Evolutionary conservation across 2,329 filamentous ascomycete species (phyloP), one percentile per base, ranked within the genome.

Genomic region (Metarhizium humberi): DNA sequence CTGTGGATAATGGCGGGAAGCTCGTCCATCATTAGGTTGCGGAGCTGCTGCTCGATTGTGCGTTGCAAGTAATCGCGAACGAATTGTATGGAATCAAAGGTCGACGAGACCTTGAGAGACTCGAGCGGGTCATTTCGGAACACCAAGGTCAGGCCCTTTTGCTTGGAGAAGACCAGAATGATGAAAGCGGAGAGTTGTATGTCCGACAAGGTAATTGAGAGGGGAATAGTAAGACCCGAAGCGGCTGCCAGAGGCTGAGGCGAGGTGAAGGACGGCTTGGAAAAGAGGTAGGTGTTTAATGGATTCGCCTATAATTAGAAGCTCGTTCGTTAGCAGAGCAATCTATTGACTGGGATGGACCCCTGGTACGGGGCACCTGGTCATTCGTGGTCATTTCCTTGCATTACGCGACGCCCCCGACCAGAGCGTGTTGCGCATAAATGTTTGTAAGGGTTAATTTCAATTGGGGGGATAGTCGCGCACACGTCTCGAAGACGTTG

Each of bases 91-190:
- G 92, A 96, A 75, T 99, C 94, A 71, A 99, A 99, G 48, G 94
- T 99, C 62, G 92, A 97, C 1, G 92, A 97, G 61, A 99, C 94
- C 75, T 96, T 97, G 66, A 99, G 84, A 4, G 92, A 96, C 69
- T 99, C 94, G 58, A 99, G 84, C 4, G 94, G 94, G 69, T 99
- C 94, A 80, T 99, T 97, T 64, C 94, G 87, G 70, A 99, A 99
- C 48, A 99, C 94, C 50, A 99, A 79, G 1, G 94, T 99, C 56
- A 99, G 80, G 20, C 94, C 94, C 69, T 99, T 99, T 73, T 96
- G 91, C 69, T 91, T 92, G 3, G 92, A 97, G 69, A 99, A 99
- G 58, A 99, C 94, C 51, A 99, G 73, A 56, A 99, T 96, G 62
- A 99, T 95, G 70, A 99, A 97, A 11, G 92, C 94, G 4, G 92